Base-by-base conservation (phyloP, 306 rosid genomes). In the Sphenostylis stenocarpa region DNA sequence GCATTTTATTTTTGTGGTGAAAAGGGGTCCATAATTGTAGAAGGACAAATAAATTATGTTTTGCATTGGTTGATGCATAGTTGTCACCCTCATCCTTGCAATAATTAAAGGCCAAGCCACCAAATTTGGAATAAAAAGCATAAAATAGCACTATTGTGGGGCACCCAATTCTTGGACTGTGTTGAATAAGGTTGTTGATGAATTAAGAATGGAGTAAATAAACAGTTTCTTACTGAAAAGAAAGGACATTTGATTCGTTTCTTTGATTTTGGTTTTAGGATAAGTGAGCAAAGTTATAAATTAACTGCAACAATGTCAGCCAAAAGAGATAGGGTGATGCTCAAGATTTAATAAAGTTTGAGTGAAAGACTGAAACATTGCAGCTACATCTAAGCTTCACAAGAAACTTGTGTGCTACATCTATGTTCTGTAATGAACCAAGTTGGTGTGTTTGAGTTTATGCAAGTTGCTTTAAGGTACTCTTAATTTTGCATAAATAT, bases 211-310 rank as follows among this genome's bases (percentile, higher is more conserved):
- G 39, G 13, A 43, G 31, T 57, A 14, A 43, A 70, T 26, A 14
- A 43, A 70, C 28, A 76, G 39, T 38, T 55, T 47, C n/a, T 76
- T 21, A 17, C 36, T 70, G 21, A 47, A 45, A 82, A 52, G 62
- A 70, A 69, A 74, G 65, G 70, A 75, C 49, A 74, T 14, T 61
- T 65, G 73, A 75, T 85, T 82, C 86, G 65, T 85, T 85, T 75
- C 86, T 78, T 82, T 69, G 84, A 17, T 19, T 16, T 47, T 34
- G 79, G 84, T 81, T 85, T 78, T 62, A 43, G 84, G 84, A 78
- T 75, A 74, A 81, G 66, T 68, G 33, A 45, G 19, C 72, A 66
- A 81, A 81, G 81, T 33, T 77, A 24, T 9, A 69, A 73, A 77
- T 67, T 38, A 69, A 71, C 63, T 69, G 83, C 81, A 72, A 72